Evolutionary conservation across 139 green algal species (phyloP), one percentile per base, ranked within the genome.

Genomic region (Dunaliella sp.): DNA sequence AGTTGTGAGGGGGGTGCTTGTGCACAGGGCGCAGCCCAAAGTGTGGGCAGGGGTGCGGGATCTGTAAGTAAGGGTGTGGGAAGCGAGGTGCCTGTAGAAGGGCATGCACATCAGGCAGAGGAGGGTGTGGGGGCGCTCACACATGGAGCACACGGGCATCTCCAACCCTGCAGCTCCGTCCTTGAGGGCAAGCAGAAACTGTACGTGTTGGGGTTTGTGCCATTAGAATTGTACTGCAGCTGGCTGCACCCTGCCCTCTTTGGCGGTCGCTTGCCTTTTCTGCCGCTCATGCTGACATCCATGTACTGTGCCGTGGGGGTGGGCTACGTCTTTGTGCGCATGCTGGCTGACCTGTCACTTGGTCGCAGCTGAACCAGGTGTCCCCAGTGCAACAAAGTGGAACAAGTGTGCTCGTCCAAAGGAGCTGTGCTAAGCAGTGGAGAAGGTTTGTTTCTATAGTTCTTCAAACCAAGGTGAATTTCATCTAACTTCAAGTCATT

Each of bases 201-300:
- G 0, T 97, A 95, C 34, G 77, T 96, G 1, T 83, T 32, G 7
- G 94, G 95, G 3, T 88, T 98, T 25, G 57, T 92, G 0, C n/a
- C 48, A 0, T 24, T 98, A 0, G 93, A 99, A 89, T 0, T 94
- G 38, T 95, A 94, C 82, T 91, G 85, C 83, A 82, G 34, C 26
- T 32, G 92, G 3, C 35, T 92, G 31, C 94, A 97, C 81, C 83
- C 57, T 0, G 0, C 84, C 0, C 28, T 97, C 35, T 80, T 94
- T 72, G 57, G 83, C 3, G 77, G 36, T 0, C 86, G 85, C 24
- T 86, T 98, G 65, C 93, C 93, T 1, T 99, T 99, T 85, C 81
- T 97, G 59, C 97, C 96, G 2, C 92, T 99, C 74, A 93, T 98
- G 89, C 84, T 97, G 35, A 95, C 92, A 31, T 97, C 94, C 7